These are phyloP conservation scores for Ambrosiella xylebori DNA, from an alignment of 2,329 filamentous ascomycete genomes.

Conservation along the genomic window DNA sequence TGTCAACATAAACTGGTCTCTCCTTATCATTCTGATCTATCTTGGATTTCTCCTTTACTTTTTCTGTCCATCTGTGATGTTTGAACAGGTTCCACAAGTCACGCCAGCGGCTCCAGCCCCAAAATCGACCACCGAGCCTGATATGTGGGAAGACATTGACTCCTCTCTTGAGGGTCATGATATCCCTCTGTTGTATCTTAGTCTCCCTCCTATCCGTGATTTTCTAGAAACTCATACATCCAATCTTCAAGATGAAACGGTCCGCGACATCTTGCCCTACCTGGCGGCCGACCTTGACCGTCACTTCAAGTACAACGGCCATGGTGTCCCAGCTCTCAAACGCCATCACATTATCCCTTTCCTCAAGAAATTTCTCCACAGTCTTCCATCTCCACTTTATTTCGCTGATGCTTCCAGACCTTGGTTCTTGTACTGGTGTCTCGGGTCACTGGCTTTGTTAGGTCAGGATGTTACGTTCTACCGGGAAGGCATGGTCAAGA, in stretches of 20 bases:
- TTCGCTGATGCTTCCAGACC: conserved; percentile 72
- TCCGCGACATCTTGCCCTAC: conserved; percentile 51
- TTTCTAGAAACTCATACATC: conserved; percentile 50
- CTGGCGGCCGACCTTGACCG: conserved; percentile 28
- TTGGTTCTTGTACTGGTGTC: conserved; percentile 89
- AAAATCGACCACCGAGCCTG: not conserved
- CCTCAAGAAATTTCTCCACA: conserved; percentile 38
- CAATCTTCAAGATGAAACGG: conserved; percentile 47
- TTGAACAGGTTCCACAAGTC: not conserved
- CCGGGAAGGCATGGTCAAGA: conserved; percentile 52
- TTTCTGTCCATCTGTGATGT: not conserved
- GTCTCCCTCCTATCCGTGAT: conserved; percentile 47
- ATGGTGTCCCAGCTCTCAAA: conserved; percentile 60
- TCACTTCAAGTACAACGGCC: conserved; percentile 43
- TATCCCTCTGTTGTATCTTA: conserved; percentile 40
- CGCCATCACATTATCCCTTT: conserved; percentile 45
- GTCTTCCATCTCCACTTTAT: conserved; percentile 53
- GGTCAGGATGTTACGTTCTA: conserved; percentile 57
- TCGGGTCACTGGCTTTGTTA: conserved; percentile 57
- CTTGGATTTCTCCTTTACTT: not conserved
- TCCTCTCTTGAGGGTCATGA: not conserved
- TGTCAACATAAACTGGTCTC: not conserved
- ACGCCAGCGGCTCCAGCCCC: not conserved
- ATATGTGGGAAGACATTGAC: conserved; percentile 13
- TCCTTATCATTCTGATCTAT: not conserved